These are phyloP conservation scores for Ceratocystis eucalypticola DNA, from an alignment of 2,329 filamentous ascomycete species.

Conservation along the genomic window DNA sequence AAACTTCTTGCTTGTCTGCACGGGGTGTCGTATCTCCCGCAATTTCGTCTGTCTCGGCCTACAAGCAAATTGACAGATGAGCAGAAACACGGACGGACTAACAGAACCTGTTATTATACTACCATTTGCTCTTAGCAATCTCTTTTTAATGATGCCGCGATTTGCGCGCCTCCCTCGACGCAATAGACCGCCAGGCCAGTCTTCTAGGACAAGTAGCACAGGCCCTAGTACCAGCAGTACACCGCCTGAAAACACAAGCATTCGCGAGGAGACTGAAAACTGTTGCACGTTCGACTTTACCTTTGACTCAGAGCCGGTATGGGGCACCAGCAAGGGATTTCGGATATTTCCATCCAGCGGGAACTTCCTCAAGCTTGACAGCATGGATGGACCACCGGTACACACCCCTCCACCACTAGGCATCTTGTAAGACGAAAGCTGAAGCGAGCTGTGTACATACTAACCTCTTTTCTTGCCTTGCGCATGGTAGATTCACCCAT, in stretches of 20 bases:
- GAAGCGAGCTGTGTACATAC: too few relatives aligned
- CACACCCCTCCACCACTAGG: too few relatives aligned
- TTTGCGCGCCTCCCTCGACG: conserved; percentile 4
- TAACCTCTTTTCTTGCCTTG: neutral
- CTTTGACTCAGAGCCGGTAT: conserved; percentile 22
- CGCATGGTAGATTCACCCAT: neutral
- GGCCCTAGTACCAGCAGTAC: neutral
- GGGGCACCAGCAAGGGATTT: conserved; percentile 19
- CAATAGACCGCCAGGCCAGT: neutral
- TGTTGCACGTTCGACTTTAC: conserved; percentile 26
- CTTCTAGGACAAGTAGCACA: conserved; percentile 3
- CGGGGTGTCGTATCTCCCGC: too few relatives aligned
- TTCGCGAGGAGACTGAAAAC: neutral
- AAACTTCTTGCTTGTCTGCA: too few relatives aligned
- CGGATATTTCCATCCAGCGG: conserved; percentile 21
- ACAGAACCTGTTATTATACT: neutral
- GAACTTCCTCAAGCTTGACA: conserved; percentile 26
- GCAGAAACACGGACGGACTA: too few relatives aligned
- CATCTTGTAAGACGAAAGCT: too few relatives aligned
- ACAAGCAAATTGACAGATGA: too few relatives aligned
- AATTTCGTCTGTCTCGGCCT: too few relatives aligned
- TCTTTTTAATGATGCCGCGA: conserved; percentile 2
- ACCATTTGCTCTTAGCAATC: neutral
- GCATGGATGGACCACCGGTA: conserved; percentile 22
- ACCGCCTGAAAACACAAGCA: too few relatives aligned